Base-by-base conservation (phyloP, 495 filamentous ascomycete species). In the Amphirosellinia nigrospora region DNA sequence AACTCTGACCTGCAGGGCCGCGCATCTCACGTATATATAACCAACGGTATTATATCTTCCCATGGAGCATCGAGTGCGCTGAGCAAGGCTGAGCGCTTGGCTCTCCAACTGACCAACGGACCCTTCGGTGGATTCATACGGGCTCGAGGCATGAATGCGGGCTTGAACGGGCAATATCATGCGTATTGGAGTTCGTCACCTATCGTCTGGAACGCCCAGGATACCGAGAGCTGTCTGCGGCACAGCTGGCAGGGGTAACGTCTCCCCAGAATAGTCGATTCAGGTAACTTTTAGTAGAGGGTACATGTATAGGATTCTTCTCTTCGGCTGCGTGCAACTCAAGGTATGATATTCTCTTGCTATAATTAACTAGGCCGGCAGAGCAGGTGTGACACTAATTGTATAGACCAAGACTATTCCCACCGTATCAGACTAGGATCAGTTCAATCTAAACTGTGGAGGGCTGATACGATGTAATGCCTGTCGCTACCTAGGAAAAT, bases 1-100 rank as follows among this genome's bases (percentile, higher is more conserved):
- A 46, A 46, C 66, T 68, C 41, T 48, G 66, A 68, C 59, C 66
- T 68, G 66, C 66, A 56, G 66, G 66, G 11, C 34, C 55, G 55
- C 41, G 21, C 66, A 60, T 60, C 39, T 68, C 55, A 45, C 53
- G 66, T 50, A 60, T 8, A n/a, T 21, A 58, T 58, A 58, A 26
- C 64, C 64, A 66, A 66, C 50, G 26, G 53, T 64, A 32, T 38
- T 36, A 38, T 23, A 15, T 64, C 36, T 26, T 43, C 46, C 32
- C 23, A 41, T 59, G 39, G 38, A 46, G 65, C 28, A 58, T 64
- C 16, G 61, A 64, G 41, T 64, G 43, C 41, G 30, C 19, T 50
- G 61, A 28, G 43, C 63, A 65, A 65, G 63, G 63, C 63, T 65
- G 63, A 65, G 21, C 21, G 63, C 19, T 13, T 16, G 46, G 15